phyloP scores from a whole-genome alignment of 2,329 filamentous ascomycete species.

The Neospermospora avenae region DNA sequence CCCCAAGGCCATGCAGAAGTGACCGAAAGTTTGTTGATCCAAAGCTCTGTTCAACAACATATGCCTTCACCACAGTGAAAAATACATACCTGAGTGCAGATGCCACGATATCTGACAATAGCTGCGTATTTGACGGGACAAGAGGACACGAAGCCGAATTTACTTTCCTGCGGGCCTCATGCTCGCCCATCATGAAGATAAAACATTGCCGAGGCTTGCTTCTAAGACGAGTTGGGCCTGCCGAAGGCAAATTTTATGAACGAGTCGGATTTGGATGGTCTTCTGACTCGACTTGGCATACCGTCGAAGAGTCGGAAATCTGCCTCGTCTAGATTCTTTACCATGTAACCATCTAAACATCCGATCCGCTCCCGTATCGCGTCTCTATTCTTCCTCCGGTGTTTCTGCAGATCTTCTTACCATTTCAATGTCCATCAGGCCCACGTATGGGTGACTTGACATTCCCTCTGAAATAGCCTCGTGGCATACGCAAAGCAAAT shows the following conservation, averaged over 20 bases:
- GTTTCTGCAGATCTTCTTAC: too few relatives aligned
- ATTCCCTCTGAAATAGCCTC: too few relatives aligned
- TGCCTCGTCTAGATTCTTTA: too few relatives aligned
- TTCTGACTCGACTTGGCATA: neutral
- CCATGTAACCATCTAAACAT: too few relatives aligned
- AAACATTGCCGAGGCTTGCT: neutral
- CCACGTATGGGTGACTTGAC: too few relatives aligned
- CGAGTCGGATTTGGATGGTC: neutral
- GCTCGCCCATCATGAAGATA: neutral
- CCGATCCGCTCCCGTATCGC: too few relatives aligned
- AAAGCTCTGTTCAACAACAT: neutral
- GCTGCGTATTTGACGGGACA: neutral
- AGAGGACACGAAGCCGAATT: neutral
- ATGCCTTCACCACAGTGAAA: neutral
- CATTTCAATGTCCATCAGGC: too few relatives aligned
- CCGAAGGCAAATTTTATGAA: neutral
- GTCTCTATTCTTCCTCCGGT: too few relatives aligned
- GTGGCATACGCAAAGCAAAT: too few relatives aligned
- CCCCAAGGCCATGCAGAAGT: neutral
- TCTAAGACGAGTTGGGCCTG: neutral
- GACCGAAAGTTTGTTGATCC: neutral
- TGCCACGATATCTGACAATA: neutral
- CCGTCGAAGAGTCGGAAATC: neutral
- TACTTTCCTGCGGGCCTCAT: neutral
- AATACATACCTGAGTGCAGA: neutral